These are phyloP conservation scores for Suillus decipiens DNA, from an alignment of 768 basidiomycete species.

Conservation along the genomic window DNA sequence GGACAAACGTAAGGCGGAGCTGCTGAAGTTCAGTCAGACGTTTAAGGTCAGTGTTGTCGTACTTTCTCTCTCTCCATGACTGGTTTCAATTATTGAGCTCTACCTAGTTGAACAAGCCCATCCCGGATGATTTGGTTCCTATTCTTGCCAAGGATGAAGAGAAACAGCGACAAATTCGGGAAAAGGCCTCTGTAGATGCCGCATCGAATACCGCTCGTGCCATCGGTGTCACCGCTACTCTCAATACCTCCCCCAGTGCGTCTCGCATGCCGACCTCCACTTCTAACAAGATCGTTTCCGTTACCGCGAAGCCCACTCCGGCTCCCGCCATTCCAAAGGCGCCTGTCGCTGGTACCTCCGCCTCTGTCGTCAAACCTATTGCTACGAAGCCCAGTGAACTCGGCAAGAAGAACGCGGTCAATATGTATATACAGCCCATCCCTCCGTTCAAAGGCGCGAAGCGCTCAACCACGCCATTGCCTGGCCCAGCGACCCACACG, in stretches of 20 bases:
- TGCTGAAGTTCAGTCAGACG: slow-evolving; percentile 88
- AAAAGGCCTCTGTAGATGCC: slow-evolving; percentile 74
- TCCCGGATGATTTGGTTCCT: slow-evolving; percentile 90
- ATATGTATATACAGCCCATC: slow-evolving; percentile 86
- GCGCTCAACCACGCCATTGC: slow-evolving; percentile 30
- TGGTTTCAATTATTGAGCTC: slow-evolving; percentile 4
- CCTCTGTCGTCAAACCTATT: slow-evolving; percentile 33
- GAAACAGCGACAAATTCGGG: slow-evolving; percentile 81
- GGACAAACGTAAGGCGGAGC: slow-evolving; percentile 91
- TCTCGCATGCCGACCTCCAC: slow-evolving; percentile 40
- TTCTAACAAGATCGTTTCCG: slow-evolving; percentile 31
- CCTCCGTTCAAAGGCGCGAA: slow-evolving; percentile 84
- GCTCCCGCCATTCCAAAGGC: slow-evolving; percentile 29
- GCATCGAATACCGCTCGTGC: slow-evolving; percentile 63
- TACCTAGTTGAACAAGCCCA: slow-evolving; percentile 84
- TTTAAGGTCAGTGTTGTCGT: slow-evolving; percentile 76
- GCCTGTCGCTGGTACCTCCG: slow-evolving; percentile 17
- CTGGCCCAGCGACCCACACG: slow-evolving; percentile 18
- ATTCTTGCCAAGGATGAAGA: slow-evolving; percentile 94
- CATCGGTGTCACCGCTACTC: slow-evolving; percentile 55
- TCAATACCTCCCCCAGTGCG: slow-evolving; percentile 46
- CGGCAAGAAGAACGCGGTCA: slow-evolving; percentile 48
- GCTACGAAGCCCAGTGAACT: slow-evolving; percentile 32
- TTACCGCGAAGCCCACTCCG: slow-evolving; percentile 29
- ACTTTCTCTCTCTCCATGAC: not conserved